Evolutionary conservation across 441 rosid species (phyloP), one percentile per base, ranked within the genome.

Genomic region (Erodium texanum): DNA sequence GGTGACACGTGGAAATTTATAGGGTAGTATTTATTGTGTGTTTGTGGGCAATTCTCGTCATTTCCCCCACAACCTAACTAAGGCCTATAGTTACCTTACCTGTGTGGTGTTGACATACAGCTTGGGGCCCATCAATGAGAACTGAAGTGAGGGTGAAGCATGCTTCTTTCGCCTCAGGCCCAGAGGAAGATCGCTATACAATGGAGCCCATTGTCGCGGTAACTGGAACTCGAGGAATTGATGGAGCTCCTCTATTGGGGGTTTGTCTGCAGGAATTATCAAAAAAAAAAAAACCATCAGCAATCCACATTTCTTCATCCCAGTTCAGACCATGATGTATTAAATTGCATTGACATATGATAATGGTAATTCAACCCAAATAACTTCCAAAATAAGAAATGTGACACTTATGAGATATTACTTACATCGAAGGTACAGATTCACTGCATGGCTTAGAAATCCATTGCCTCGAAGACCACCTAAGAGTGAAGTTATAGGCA

Each of bases 201-300:
- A 83, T 0, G 97, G 96, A 70, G 97, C 97, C 99, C 99, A 93
- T 70, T 87, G 89, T 73, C 97, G 87, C 70, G 96, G 96, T 69
- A 93, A 79, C 73, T 91, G 97, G 79, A 93, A 89, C 76, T 93
- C 99, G 12, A 91, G 85, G 81, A 93, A 93, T 67, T 87, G 92
- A 50, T 87, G 87, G 64, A 93, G 87, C 68, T 93, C 99, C 80
- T 93, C 99, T 74, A 89, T 88, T 0, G 76, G 90, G 41, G 99
- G 99, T 76, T 91, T 91, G 69, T 91, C 99, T 93, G 86, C 80
- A 82, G 34, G 34, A 29, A 29, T 29, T 2, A 29, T 29, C 34
- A 29, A 29, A 29, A 29, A 29, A 29, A 29, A 29, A 29, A 27
- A 1, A 27, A 29, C 3, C 34, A 29, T 3, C 34, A 29, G 34